A percentile compares a stretch with the other conserved stretches of the same genome.
Conservation (phyloP, 129 eudicot genomes). For the Flaveria robusta region DNA sequence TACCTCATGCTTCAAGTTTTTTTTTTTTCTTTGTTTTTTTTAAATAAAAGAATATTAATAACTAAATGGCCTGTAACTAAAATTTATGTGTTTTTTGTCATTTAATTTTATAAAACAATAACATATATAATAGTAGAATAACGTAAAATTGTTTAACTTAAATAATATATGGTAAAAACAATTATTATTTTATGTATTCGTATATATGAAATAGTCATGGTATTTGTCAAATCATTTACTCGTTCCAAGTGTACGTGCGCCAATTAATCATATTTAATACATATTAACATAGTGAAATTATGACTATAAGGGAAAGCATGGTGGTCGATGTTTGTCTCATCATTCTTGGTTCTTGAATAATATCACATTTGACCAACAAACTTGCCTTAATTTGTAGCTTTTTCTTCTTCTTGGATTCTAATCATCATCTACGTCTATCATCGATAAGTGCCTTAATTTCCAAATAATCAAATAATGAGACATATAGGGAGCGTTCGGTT, state of each 20-base stretch:
- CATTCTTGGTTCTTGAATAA: constrained; percentile 11
- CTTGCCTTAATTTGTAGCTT: too few relatives aligned
- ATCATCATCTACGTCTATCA: neutral
- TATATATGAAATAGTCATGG: neutral
- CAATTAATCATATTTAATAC: too few relatives aligned
- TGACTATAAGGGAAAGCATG: constrained; percentile 1
- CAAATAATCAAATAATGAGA: neutral
- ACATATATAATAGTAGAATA: neutral
- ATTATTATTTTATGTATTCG: neutral
- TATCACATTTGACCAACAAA: constrained; percentile 9
- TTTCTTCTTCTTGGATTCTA: neutral
- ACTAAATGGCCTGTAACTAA: too few relatives aligned
- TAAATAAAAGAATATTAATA: too few relatives aligned
- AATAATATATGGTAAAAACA: neutral
- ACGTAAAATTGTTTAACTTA: neutral
- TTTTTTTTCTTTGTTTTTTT: too few relatives aligned
- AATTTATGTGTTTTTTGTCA: too few relatives aligned
- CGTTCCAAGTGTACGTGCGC: neutral
- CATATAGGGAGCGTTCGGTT: too few relatives aligned
- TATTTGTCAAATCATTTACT: neutral
- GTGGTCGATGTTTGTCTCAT: neutral
- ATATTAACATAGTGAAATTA: neutral
- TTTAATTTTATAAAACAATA: too few relatives aligned
- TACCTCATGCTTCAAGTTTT: too few relatives aligned
- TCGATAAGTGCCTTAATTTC: neutral